Evolutionary conservation across 2,329 filamentous ascomycete genomes (phyloP), one percentile per base, ranked within the genome.

Genomic region (Aspergillus luchuensis): DNA sequence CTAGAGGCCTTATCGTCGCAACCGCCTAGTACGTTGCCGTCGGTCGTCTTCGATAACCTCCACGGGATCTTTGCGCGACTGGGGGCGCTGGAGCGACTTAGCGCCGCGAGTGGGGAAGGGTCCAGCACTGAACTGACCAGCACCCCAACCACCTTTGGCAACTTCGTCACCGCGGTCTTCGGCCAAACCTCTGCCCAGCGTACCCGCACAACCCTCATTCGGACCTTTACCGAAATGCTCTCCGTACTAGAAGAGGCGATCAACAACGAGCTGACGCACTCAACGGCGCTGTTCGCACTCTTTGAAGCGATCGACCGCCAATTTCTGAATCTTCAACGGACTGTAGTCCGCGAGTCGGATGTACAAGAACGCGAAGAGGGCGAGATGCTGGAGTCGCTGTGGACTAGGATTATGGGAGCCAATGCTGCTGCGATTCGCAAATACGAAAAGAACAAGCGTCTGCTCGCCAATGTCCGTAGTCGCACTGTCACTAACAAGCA

Each of bases 301-400:
- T 97, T 97, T 75, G 92, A 97, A 74, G 86, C 88, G 61, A 92
- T 97, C 67, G 94, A 98, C 78, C 86, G 88, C 56, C 92, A 96
- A 74, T 97, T 97, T 77, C 84, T 92, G 63, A 96, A 95, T 74
- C 84, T 97, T 0, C 91, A 91, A 64, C 89, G 92, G 62, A 90
- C 88, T 5, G 92, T 96, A 8, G 89, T 91, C 58, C 91, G 92
- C 69, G 93, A 97, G 78, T 87, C 89, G 19, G 89, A 90, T 64
- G 85, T 86, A 5, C 92, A 97, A 72, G 91, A 97, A 64, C 88
- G 89, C 45, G 82, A 88, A 30, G 91, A 96, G 73, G 88, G 87
- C 63, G 92, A 97, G 71, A 84, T 95, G 69, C 87, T 97, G 47
- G 89, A 89, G 2, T 89, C 88, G 2, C 84, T 97, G 8, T 98